Evolutionary conservation across 306 rosid genomes (phyloP), one percentile per base, ranked within the genome.

Genomic region (Quercus dentata): DNA sequence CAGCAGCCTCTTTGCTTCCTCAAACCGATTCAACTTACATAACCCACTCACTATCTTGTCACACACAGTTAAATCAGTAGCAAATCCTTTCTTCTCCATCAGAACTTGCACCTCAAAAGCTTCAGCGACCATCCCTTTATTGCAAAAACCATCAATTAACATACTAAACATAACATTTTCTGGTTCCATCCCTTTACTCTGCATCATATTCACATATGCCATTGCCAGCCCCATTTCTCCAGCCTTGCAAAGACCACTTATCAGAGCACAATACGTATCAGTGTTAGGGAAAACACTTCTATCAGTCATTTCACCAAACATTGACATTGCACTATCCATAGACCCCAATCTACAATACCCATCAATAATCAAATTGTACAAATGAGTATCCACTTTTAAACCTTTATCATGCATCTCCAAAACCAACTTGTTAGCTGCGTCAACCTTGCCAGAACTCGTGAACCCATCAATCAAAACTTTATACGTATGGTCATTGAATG

Each of bases 391-490:
- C 55, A 73, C 86, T 54, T 35, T 71, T 17, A 85, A 70, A 21
- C 84, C 79, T 46, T 56, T 69, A 17, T 76, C 79, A 71, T 71
- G 83, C 88, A 82, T 85, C 76, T 82, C 78, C 70, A 44, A 18
- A 6, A 82, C 70, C 84, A 76, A 52, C 5, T 61, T 71, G 71
- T 59, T 67, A 5, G 86, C 86, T 74, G 56, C 41, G 6, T 75
- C 71, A 7, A 64, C 28, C 30, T 71, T 63, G 1, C 88, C 83
- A 1, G 17, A 59, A 46, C 85, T 78, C 58, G 79, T 33, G 75
- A 85, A 81, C 51, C 88, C 88, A 25, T 85, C 81, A 20, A 78
- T 75, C 80, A 85, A 71, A 28, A 75, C 68, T 27, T 44, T 58
- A 12, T 81, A 78, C 0, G 81, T 78, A 18, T 64, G 59, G 44